These are phyloP conservation scores for Corylus heterophylla DNA, from an alignment of 306 rosid genomes.

Conservation along the genomic window DNA sequence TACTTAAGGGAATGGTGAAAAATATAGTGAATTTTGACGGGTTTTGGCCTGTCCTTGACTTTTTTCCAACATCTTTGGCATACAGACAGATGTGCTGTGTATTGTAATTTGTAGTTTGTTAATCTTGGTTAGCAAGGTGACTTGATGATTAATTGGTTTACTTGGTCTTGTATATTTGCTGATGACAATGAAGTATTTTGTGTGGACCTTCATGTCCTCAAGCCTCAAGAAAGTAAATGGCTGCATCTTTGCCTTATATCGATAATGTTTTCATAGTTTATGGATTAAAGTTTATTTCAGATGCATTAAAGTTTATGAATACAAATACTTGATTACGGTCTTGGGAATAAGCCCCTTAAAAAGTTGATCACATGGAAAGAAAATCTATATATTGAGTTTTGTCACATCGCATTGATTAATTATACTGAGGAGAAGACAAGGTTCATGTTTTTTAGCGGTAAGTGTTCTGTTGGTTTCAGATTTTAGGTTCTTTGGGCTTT, in stretches of 20 bases:
- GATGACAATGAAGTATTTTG: not conserved
- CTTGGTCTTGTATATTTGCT: not conserved
- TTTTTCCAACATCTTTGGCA: not conserved
- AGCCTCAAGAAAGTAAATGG: not conserved
- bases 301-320: too few species aligned
- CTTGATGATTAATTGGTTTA: not conserved
- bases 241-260: not conserved
- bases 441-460: too few species aligned
- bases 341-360: too few species aligned
- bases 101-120: not conserved
- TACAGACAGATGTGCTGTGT: not conserved
- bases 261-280: not conserved
- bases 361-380: too few species aligned
- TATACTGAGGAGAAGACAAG: too few species aligned
- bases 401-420: too few species aligned
- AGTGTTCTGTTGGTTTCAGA: too few species aligned
- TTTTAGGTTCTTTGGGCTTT: too few species aligned
- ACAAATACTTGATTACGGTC: too few species aligned
- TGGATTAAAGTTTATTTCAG: too few species aligned
- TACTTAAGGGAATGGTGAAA: not conserved
- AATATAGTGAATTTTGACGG: not conserved
- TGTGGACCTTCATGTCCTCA: not conserved
- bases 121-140: not conserved
- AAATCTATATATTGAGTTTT: too few species aligned
- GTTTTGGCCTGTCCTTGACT: not conserved